phyloP scores from a whole-genome alignment of 73 alveolate species.

The Stentor roeselii region DNA sequence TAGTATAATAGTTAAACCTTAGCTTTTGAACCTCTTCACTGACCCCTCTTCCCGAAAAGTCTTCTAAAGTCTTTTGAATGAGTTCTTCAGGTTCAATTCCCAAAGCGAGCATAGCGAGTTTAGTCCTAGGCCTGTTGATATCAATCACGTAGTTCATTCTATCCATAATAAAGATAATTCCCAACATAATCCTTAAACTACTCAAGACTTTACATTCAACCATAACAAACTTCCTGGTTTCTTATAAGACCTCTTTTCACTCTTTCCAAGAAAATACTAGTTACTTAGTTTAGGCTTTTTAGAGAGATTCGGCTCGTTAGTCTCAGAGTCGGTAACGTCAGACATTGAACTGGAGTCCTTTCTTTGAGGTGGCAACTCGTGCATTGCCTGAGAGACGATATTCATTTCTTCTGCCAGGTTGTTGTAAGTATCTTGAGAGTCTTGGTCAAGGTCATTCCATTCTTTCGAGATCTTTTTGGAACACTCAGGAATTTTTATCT shows the following conservation, averaged over 20 bases:
- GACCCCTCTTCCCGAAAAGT: not conserved
- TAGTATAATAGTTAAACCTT: not conserved
- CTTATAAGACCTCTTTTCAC: no score
- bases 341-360: no score
- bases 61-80: not conserved
- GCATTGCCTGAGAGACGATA: not conserved
- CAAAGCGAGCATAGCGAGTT: slow-evolving; percentile 17
- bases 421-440: not conserved
- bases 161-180: no score
- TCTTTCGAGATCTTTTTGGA: not conserved
- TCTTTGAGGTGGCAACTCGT: no score
- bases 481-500: not conserved
- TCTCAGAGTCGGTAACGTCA: no score
- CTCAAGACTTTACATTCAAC: no score
- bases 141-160: slow-evolving; percentile 1
- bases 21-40: slow-evolving; percentile 25
- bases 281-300: no score
- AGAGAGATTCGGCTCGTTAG: no score
- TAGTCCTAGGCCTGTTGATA: not conserved
- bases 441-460: not conserved
- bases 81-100: slow-evolving; percentile 21
- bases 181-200: no score
- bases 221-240: no score
- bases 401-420: not conserved
- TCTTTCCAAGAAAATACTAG: no score